Conservation (phyloP, 225 moss, liverwort and hornwort species). For the Bryum argenteum region DNA sequence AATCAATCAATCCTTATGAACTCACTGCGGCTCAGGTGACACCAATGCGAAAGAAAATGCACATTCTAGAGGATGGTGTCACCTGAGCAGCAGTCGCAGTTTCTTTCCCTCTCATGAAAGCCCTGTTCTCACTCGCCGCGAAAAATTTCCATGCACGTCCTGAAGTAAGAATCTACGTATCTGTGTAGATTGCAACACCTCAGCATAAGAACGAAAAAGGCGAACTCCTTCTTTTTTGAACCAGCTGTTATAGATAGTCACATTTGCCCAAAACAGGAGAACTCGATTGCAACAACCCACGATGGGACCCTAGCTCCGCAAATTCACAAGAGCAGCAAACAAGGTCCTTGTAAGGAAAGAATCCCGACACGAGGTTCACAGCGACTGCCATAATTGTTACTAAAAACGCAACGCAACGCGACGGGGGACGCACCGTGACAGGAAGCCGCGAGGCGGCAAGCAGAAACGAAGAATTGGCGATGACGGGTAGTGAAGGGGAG, state of each 20-base stretch:
- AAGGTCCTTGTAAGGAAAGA: too few relatives aligned
- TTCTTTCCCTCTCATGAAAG: slow-evolving; percentile 19
- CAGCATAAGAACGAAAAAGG: too few relatives aligned
- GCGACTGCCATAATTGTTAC: background rate
- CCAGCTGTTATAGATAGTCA: too few relatives aligned
- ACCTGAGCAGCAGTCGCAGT: background rate
- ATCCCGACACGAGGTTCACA: too few relatives aligned
- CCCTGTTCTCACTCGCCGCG: background rate
- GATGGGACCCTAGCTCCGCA: background rate
- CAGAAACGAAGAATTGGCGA: slow-evolving; percentile 4
- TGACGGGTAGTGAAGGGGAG: background rate
- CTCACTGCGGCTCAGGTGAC: background rate
- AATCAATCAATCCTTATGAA: background rate
- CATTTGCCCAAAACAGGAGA: too few relatives aligned
- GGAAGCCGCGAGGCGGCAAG: background rate
- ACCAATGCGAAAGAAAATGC: background rate
- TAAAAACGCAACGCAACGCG: background rate
- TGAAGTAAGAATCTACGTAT: slow-evolving; percentile 2
- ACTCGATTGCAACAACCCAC: background rate
- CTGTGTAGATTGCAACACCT: too few relatives aligned
- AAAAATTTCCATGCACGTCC: background rate
- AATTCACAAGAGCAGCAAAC: too few relatives aligned
- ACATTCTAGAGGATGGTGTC: background rate
- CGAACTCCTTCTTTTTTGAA: too few relatives aligned
- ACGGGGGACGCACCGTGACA: slow-evolving; percentile 16